Conservation (phyloP, 352 stramenopile genomes). For the Salisapilia sapeloensis region DNA sequence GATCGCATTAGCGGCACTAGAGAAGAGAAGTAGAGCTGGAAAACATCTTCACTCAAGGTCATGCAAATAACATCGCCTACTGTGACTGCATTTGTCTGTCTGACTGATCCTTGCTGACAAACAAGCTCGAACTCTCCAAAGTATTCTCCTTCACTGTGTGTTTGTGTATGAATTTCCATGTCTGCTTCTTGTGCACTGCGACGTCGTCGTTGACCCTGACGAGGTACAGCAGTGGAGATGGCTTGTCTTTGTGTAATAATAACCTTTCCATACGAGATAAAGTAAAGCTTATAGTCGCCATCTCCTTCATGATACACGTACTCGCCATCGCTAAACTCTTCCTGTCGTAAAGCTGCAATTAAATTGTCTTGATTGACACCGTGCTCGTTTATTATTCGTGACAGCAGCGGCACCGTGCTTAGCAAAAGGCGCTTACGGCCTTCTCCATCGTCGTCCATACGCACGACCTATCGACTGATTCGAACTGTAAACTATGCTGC, state of each 20-base stretch:
- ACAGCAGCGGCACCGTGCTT: constrained; percentile 26
- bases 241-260: constrained; percentile 33
- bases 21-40: constrained; percentile 17
- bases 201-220: constrained; percentile 5
- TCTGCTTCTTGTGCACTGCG: constrained; percentile 25
- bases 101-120: constrained; percentile 6
- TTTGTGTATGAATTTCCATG: constrained; percentile 34
- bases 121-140: constrained; percentile 49
- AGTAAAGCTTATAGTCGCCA: constrained; percentile 28
- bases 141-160: constrained; percentile 32
- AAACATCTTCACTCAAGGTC: constrained; percentile 17
- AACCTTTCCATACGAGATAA: constrained; percentile 58
- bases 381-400: constrained; percentile 20
- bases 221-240: too few species aligned
- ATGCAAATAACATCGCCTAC: constrained; percentile 29
- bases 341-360: constrained; percentile 12
- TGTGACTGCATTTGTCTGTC: constrained; percentile 34
- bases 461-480: too few species aligned
- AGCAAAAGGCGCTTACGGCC: constrained; percentile 35
- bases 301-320: constrained; percentile 55
- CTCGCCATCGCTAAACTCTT: constrained; percentile 25
- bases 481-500: too few species aligned
- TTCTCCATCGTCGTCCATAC: too few species aligned
- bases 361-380: constrained; percentile 24
- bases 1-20: constrained; percentile 43